A percentile compares a stretch with the other conserved stretches of the same genome.
phyloP scores from a whole-genome alignment of 495 filamentous ascomycete species.

The Rusavskia elegans region DNA sequence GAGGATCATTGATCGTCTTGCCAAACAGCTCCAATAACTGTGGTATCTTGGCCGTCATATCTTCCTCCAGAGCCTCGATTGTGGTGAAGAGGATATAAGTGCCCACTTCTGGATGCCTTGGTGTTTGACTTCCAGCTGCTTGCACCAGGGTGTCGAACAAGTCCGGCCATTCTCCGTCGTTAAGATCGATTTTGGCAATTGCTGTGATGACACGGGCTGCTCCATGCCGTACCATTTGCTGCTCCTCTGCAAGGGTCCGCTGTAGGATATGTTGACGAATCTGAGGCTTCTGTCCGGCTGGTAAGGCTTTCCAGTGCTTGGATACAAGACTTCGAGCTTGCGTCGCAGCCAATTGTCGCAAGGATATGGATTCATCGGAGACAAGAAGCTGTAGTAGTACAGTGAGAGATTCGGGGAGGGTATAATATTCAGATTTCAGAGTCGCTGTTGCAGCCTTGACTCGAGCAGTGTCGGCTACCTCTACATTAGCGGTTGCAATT shows the following conservation, averaged over 20 bases:
- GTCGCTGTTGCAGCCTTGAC: slow-evolving; percentile 83
- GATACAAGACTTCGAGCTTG: slow-evolving; percentile 65
- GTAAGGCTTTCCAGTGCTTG: slow-evolving; percentile 66
- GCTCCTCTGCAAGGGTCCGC: slow-evolving; percentile 61
- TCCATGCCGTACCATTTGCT: slow-evolving; percentile 62
- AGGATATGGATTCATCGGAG: slow-evolving; percentile 48
- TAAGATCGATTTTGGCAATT: slow-evolving; percentile 72
- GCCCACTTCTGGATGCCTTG: slow-evolving; percentile 72
- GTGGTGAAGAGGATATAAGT: slow-evolving; percentile 87
- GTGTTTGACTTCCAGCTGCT: slow-evolving; percentile 52
- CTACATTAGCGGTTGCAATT: too few species aligned
- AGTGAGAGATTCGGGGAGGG: slow-evolving; percentile 63
- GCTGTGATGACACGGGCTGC: slow-evolving; percentile 75
- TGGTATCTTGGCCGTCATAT: slow-evolving; percentile 57
- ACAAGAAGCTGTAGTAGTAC: slow-evolving; percentile 74
- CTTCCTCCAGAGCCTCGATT: slow-evolving; percentile 67
- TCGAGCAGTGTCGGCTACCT: slow-evolving; percentile 53
- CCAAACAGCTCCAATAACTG: slow-evolving; percentile 71
- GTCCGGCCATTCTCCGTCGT: slow-evolving; percentile 74
- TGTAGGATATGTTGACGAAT: slow-evolving; percentile 71
- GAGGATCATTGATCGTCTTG: slow-evolving; percentile 76
- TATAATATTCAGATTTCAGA: slow-evolving; percentile 83
- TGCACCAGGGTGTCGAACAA: slow-evolving; percentile 59
- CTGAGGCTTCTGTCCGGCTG: slow-evolving; percentile 51
- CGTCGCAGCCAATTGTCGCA: slow-evolving; percentile 81